Evolutionary conservation across 2,329 filamentous ascomycete genomes (phyloP), one percentile per base, ranked within the genome.

Genomic region (Colletotrichum sojae): DNA sequence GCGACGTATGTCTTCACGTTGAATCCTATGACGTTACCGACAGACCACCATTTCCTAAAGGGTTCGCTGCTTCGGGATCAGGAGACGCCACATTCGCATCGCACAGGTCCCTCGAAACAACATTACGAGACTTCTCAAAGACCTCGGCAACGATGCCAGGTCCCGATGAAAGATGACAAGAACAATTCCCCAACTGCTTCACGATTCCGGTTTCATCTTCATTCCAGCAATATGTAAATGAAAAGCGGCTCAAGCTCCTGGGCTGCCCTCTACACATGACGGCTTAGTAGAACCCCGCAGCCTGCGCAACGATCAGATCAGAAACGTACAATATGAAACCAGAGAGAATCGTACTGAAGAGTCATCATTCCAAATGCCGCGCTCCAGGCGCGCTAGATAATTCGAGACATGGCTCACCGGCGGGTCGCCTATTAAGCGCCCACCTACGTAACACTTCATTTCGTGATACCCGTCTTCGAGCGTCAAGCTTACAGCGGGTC

Each of bases 391-490:
- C 39, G 36, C 46, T 5, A 10, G 16, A 49, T 40, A 15, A 56
- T 61, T 48, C 62, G 16, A 43, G 31, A 56, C 16, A 36, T 25
- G 45, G 48, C 10, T 49, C 36, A 8, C 22, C 10, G 10, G 27
- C 40, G 15, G 63, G 40, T 60, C 55, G 62, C 51, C 39, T 56
- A 48, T 36, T 56, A 66, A 67, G 67, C 67, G 55, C 55, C 62
- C 55, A 51, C 49, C 51, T 5, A 15, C 43, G 40, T 55, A 25
- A 20, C 40, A 59, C 31, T 25, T 67, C 15, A 51, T 69, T 49
- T 39, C 22, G 36, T 31, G 27, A 40, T 69, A 39, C 20, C 58
- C n/a, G 48, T 27, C 27, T 58, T 22, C 45, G 31, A 20, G 25
- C 25, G 15, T 25, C 36, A 20, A 31, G 46, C 51, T 31, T 40